phyloP scores from a whole-genome alignment of 768 basidiomycete genomes.

The Tubosaeta sp. region DNA sequence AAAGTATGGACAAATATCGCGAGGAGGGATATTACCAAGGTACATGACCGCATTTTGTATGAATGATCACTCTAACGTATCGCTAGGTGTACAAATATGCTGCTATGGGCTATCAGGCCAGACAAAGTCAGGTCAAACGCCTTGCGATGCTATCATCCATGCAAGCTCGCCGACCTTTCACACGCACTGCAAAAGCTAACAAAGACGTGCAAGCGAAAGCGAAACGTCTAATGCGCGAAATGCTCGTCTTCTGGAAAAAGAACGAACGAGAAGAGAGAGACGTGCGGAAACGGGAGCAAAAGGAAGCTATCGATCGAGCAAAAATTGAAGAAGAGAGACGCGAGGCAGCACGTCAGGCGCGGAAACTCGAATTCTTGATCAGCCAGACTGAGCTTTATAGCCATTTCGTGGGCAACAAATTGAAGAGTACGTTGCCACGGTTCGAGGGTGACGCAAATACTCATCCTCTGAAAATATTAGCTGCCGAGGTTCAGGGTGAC shows the following conservation, averaged over 20 bases:
- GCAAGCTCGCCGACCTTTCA: conserved; percentile 74
- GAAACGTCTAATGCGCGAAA: conserved; percentile 89
- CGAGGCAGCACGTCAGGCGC: conserved; percentile 88
- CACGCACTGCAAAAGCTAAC: conserved; percentile 66
- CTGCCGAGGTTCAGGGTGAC: conserved; percentile 72
- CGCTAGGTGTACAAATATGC: conserved; percentile 78
- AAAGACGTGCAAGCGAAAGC: conserved; percentile 85
- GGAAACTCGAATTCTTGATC: conserved; percentile 97
- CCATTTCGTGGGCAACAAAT: conserved; percentile 97
- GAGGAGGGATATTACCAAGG: conserved; percentile 79
- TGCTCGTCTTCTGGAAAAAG: conserved; percentile 97
- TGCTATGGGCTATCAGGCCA: conserved; percentile 58
- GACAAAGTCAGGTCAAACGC: conserved; percentile 68
- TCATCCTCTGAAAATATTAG: conserved; percentile 35
- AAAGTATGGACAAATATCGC: conserved; percentile 93
- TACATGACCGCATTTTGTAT: conserved; percentile 19
- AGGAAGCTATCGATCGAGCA: conserved; percentile 84
- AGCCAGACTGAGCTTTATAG: conserved; percentile 98
- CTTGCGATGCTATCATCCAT: conserved; percentile 70
- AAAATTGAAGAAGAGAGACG: conserved; percentile 90
- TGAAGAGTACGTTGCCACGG: conserved; percentile 61
- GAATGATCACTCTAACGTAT: conserved; percentile 5
- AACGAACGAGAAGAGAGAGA: conserved; percentile 97
- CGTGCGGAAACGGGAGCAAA: conserved; percentile 88
- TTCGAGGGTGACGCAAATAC: conserved; percentile 12